Conservation (phyloP, 2,329 filamentous ascomycete species). For the Aspergillus hiratsukae region DNA sequence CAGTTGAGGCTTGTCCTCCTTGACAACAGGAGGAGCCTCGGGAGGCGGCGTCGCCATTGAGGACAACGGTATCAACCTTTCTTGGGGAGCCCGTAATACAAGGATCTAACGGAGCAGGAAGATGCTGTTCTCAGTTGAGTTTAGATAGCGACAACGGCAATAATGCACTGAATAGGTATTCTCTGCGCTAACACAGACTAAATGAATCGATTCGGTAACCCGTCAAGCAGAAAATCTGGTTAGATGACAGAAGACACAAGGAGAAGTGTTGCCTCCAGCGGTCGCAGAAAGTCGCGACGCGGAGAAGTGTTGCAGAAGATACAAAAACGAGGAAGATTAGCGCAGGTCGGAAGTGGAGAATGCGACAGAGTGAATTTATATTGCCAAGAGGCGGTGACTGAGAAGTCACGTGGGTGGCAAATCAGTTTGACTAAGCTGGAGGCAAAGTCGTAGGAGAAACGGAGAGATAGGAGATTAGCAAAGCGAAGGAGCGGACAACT, state of each 20-base stretch:
- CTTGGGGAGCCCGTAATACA: constrained; percentile 23
- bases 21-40: constrained; percentile 33
- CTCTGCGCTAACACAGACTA: constrained; percentile 31
- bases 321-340: constrained; percentile 22
- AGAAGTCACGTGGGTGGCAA: constrained; percentile 35
- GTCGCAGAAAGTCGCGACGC: constrained; percentile 16
- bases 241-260: constrained; percentile 24
- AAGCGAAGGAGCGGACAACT: not conserved
- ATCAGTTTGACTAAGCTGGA: constrained; percentile 21
- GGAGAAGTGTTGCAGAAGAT: constrained; percentile 17
- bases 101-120: constrained; percentile 19
- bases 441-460: constrained; percentile 9
- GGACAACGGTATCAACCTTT: constrained; percentile 17
- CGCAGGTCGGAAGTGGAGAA: constrained; percentile 34
- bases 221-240: constrained; percentile 20
- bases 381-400: constrained; percentile 37
- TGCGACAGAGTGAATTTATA: constrained; percentile 41
- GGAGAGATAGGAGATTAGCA: constrained; percentile 6
- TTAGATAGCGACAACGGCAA: constrained; percentile 23
- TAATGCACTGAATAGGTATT: constrained; percentile 31
- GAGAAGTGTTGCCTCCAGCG: constrained; percentile 14
- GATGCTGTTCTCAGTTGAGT: constrained; percentile 17
- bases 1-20: constrained; percentile 40
- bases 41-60: constrained; percentile 43
- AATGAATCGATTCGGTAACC: constrained; percentile 23